Percentiles rank a stretch among this genome's conserved stretches.
Evolutionary conservation across 352 stramenopile species (phyloP).

Genomic region (Globisporangium rhizosaccharum): DNA sequence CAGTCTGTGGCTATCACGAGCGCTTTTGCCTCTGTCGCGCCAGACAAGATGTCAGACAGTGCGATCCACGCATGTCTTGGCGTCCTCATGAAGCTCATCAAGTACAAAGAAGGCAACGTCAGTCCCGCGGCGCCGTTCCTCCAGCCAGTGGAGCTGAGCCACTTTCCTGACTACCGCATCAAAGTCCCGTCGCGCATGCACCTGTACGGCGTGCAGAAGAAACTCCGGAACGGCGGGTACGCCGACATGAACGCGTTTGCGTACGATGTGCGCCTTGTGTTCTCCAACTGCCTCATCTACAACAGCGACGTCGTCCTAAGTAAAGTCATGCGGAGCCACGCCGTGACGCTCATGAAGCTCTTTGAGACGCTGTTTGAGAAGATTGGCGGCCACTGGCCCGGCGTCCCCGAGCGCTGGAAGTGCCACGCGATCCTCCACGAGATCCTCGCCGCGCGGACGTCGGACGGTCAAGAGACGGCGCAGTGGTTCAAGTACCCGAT

Average conservation of each 20-base stretch:
- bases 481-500: slow-evolving; percentile 88
- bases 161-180: slow-evolving; percentile 82
- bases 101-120: slow-evolving; percentile 76
- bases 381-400: slow-evolving; percentile 59
- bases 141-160: slow-evolving; percentile 70
- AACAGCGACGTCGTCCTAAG: slow-evolving; percentile 83
- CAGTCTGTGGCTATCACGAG: background rate
- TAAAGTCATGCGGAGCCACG: slow-evolving; percentile 80
- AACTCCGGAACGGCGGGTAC: slow-evolving; percentile 72
- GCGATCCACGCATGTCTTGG: slow-evolving; percentile 46
- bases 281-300: slow-evolving; percentile 87
- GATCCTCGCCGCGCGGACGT: slow-evolving; percentile 60
- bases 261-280: slow-evolving; percentile 73
- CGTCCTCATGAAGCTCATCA: slow-evolving; percentile 81
- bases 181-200: slow-evolving; percentile 85
- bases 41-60: slow-evolving; percentile 42
- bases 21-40: background rate
- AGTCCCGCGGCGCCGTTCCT: slow-evolving; percentile 72
- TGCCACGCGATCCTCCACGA: slow-evolving; percentile 82
- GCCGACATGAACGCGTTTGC: slow-evolving; percentile 60
- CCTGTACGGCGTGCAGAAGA: slow-evolving; percentile 81
- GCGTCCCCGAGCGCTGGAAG: slow-evolving; percentile 71
- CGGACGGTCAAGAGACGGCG: slow-evolving; percentile 64
- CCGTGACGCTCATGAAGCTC: slow-evolving; percentile 79
- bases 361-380: slow-evolving; percentile 74